Evolutionary conservation across 2,329 filamentous ascomycete species (phyloP).

Genomic region (Scedosporium minutisporum): DNA sequence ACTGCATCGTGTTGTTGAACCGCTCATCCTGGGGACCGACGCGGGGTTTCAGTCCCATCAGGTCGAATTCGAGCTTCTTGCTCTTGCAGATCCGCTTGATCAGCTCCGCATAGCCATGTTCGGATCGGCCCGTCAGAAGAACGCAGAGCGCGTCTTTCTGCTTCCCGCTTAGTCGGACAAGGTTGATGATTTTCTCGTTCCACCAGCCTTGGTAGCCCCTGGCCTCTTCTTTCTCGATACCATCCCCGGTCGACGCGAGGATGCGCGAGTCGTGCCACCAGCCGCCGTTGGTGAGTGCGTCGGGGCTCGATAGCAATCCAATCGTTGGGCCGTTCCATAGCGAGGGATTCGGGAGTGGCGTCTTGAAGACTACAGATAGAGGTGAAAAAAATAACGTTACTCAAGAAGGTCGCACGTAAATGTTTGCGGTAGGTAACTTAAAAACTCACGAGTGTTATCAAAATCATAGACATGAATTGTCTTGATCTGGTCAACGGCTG

Average conservation of each 20-base stretch:
- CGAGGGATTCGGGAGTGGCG: conserved; percentile 78
- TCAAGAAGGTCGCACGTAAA: not conserved
- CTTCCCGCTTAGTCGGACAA: conserved; percentile 70
- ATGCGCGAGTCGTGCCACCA: conserved; percentile 97
- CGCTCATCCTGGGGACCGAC: conserved; percentile 70
- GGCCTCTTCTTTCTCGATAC: conserved; percentile 69
- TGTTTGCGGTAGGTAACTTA: not conserved
- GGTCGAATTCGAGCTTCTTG: conserved; percentile 76
- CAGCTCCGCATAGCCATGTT: conserved; percentile 66
- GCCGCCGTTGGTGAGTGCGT: conserved; percentile 71
- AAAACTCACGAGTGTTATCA: conserved; percentile 74
- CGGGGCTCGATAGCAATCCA: conserved; percentile 64
- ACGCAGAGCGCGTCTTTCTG: conserved; percentile 80
- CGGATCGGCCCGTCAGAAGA: conserved; percentile 76
- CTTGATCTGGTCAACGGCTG: conserved; percentile 59
- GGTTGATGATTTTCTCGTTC: conserved; percentile 81
- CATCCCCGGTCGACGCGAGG: conserved; percentile 75
- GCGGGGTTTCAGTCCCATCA: conserved; percentile 78
- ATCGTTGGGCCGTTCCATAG: conserved; percentile 76
- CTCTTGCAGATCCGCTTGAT: conserved; percentile 72
- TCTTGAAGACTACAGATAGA: conserved; percentile 63
- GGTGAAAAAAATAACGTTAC: conserved; percentile 6
- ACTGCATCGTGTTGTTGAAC: conserved; percentile 76
- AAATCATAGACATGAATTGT: conserved; percentile 93
- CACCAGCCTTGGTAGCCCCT: conserved; percentile 89